These are phyloP conservation scores for Suillus plorans DNA, from an alignment of 768 basidiomycete genomes.

Conservation along the genomic window DNA sequence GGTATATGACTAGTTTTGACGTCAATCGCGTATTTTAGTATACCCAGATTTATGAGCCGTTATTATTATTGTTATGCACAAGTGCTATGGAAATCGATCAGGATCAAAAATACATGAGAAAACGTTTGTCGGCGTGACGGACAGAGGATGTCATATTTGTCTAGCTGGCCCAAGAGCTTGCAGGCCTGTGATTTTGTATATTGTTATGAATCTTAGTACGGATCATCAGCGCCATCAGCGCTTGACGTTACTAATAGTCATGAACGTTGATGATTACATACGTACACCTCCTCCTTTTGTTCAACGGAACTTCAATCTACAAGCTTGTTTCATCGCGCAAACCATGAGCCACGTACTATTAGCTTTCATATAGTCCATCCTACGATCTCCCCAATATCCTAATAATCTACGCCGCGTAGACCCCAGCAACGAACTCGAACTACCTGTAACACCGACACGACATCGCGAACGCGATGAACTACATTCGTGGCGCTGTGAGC, in stretches of 20 bases:
- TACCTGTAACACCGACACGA: background rate
- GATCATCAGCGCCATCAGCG: too few relatives aligned
- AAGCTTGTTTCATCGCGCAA: background rate
- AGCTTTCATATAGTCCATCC: background rate
- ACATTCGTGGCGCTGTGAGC: constrained; percentile 81
- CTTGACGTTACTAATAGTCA: background rate
- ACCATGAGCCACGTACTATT: constrained; percentile 3
- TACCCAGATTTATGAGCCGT: background rate
- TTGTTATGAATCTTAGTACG: background rate
- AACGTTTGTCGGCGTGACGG: constrained; percentile 1
- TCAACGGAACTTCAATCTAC: background rate
- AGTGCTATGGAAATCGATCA: background rate
- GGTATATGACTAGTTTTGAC: background rate
- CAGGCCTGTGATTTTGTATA: background rate
- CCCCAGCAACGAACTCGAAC: background rate
- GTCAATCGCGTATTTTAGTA: background rate
- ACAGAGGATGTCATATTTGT: background rate
- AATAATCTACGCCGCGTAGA: background rate
- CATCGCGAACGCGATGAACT: constrained; percentile 62
- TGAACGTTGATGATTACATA: background rate
- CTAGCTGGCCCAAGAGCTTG: background rate
- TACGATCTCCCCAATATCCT: background rate
- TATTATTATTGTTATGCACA: background rate
- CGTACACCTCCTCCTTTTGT: background rate
- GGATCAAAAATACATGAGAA: background rate